Conservation (phyloP, 1,139 yeast genomes). For the Taphrina communis region DNA sequence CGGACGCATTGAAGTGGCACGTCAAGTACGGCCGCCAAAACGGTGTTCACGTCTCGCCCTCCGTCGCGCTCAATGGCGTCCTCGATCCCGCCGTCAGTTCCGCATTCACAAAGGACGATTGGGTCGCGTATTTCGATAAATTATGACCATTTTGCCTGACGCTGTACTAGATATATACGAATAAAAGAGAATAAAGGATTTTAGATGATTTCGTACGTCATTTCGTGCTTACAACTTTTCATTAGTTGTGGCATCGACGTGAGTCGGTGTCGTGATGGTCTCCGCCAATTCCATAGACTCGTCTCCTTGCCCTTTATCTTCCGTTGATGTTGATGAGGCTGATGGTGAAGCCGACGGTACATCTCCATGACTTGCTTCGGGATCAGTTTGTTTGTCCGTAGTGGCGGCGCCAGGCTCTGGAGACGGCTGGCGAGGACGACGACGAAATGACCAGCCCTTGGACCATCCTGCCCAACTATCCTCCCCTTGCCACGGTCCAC, state of each 20-base stretch:
- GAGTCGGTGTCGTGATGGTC: not conserved
- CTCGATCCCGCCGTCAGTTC: constrained; percentile 49
- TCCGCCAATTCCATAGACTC: not conserved
- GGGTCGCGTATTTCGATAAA: constrained; percentile 43
- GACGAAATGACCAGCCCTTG: constrained; percentile 7
- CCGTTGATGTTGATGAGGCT: not conserved
- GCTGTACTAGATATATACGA: too few species aligned
- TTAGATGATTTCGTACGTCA: too few species aligned
- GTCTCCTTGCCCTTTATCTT: not conserved
- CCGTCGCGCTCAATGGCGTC: constrained; percentile 74
- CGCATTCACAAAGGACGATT: constrained; percentile 46
- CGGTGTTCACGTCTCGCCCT: constrained; percentile 86
- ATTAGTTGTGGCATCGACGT: not conserved
- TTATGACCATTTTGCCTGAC: too few species aligned
- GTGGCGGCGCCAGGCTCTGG: too few species aligned
- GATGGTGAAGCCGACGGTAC: too few species aligned
- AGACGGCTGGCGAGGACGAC: not conserved
- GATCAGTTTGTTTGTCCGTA: not conserved
- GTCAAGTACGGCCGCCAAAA: constrained; percentile 61
- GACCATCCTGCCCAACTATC: constrained; percentile 7
- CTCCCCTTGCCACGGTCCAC: constrained; percentile 15
- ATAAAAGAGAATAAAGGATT: too few species aligned
- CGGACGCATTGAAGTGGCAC: constrained; percentile 23
- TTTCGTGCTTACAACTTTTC: too few species aligned
- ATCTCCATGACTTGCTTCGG: not conserved